phyloP scores from a whole-genome alignment of 106 monocot species.

The Acorus calamus region DNA sequence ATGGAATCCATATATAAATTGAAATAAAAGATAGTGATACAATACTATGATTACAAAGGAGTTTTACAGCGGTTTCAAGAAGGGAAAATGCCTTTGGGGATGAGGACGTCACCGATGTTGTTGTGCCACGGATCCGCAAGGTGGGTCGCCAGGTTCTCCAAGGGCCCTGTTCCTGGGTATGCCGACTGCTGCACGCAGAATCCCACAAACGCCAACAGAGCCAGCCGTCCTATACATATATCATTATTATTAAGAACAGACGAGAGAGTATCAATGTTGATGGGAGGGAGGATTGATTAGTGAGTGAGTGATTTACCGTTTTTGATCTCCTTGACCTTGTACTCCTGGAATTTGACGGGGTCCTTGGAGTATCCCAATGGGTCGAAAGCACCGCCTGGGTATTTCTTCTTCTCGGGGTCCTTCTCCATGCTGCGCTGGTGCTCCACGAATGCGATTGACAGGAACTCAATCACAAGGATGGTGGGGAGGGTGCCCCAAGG shows the following conservation, averaged over 20 bases:
- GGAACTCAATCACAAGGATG: slow-evolving; percentile 75
- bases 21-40: too few species aligned
- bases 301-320: slow-evolving; percentile 36
- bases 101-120: slow-evolving; percentile 85
- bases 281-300: neutral
- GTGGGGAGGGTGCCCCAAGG: slow-evolving; percentile 92
- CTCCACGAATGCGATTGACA: slow-evolving; percentile 85
- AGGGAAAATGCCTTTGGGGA: slow-evolving; percentile 56
- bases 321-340: slow-evolving; percentile 96
- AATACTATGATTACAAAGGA: too few species aligned
- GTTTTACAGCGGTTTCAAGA: neutral
- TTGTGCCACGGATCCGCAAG: slow-evolving; percentile 98
- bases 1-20: too few species aligned
- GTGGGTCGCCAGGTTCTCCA: slow-evolving; percentile 91
- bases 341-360: slow-evolving; percentile 70
- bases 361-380: slow-evolving; percentile 92
- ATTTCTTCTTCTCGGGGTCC: slow-evolving; percentile 94
- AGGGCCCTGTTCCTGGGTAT: slow-evolving; percentile 86
- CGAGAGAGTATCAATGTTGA: neutral
- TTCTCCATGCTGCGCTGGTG: slow-evolving; percentile 99
- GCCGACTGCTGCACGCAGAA: slow-evolving; percentile 94
- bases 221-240: slow-evolving; percentile 59
- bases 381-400: slow-evolving; percentile 93
- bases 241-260: neutral
- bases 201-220: slow-evolving; percentile 78